Evolutionary conservation across 2,329 filamentous ascomycete genomes (phyloP), one percentile per base, ranked within the genome.

Genomic region (Phaeomoniella chlamydospora): DNA sequence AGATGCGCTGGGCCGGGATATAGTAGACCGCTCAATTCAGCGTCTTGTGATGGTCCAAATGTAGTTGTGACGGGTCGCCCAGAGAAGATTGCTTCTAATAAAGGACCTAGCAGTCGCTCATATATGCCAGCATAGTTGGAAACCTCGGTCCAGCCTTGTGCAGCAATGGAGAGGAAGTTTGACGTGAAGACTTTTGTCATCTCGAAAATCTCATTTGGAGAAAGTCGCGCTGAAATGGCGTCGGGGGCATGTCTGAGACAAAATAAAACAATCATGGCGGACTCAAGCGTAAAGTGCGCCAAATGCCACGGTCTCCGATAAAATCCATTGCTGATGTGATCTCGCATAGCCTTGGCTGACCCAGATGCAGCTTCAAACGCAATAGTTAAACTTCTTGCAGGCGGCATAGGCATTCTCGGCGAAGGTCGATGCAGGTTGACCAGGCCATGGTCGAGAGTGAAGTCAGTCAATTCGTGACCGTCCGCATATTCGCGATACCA

Each of bases 141-240:
- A 2, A 55, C 49, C 34, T 53, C 51, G 31, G 50, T 49, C 51
- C 51, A 54, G 17, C 51, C 47, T 35, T 50, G 52, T 4, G 45
- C 47, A 12, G 51, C 48, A 12, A 55, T 45, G 3, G 47, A 43
- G 12, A 55, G 42, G 34, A 54, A 49, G 34, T 55, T 54, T 18
- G 43, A 41, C 3, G 52, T 55, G 26, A 54, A 46, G 35, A 50
- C 46, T 36, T 55, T 55, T 4, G 52, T 49, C 41, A 50, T 49
- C 29, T 54, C 49, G 33, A 53, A 53, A 16, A 54, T 49, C 17
- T 53, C 39, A n/a, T 48, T 42, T 2, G 49, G 36, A 5, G 32
- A 45, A 39, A 50, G 51, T 11, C 45, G 43, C n/a, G 44, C 42
- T 3, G 41, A 43, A 29, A 55, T 52, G 15, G 46, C 46, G n/a